Evolutionary conservation across 2,329 filamentous ascomycete genomes (phyloP).

Genomic region (Colletotrichum melonis): DNA sequence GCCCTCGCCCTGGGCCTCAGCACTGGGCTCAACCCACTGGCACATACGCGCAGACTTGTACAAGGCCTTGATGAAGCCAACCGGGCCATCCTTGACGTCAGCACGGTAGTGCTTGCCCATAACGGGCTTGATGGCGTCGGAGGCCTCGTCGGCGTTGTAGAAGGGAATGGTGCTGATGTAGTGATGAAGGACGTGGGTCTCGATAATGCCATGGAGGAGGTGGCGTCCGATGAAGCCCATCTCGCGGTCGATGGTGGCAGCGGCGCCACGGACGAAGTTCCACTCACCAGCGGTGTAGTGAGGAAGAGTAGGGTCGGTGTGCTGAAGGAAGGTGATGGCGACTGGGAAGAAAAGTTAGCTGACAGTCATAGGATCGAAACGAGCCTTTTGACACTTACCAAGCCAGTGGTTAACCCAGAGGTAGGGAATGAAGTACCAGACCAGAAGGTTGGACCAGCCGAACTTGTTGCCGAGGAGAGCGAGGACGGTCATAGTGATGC

Average conservation of each 20-base stretch:
- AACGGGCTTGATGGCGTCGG: conserved; percentile 74
- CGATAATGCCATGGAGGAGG: conserved; percentile 94
- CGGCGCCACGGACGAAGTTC: conserved; percentile 94
- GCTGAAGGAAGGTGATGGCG: conserved; percentile 96
- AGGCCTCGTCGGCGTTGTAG: conserved; percentile 71
- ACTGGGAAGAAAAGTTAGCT: conserved; percentile 64
- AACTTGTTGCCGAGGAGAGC: conserved; percentile 79
- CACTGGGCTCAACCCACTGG: conserved; percentile 97
- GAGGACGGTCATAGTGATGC: conserved; percentile 70
- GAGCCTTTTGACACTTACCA: conserved; percentile 68
- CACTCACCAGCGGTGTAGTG: conserved; percentile 90
- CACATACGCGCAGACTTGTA: conserved; percentile 87
- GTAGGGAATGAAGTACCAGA: conserved; percentile 97
- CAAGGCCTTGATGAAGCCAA: conserved; percentile 87
- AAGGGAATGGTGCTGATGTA: conserved; percentile 97
- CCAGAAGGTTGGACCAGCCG: conserved; percentile 86
- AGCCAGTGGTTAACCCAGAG: conserved; percentile 99
- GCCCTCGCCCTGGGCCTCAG: conserved; percentile 81
- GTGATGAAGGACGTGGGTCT: conserved; percentile 98
- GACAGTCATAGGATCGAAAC: not conserved
- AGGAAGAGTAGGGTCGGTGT: conserved; percentile 93
- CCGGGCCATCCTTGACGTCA: conserved; percentile 78
- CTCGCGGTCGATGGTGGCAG: conserved; percentile 95
- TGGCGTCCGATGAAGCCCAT: conserved; percentile 95
- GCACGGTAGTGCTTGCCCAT: conserved; percentile 97